Conservation (phyloP, 352 stramenopile species). For the Phytopythium kandeliae region DNA sequence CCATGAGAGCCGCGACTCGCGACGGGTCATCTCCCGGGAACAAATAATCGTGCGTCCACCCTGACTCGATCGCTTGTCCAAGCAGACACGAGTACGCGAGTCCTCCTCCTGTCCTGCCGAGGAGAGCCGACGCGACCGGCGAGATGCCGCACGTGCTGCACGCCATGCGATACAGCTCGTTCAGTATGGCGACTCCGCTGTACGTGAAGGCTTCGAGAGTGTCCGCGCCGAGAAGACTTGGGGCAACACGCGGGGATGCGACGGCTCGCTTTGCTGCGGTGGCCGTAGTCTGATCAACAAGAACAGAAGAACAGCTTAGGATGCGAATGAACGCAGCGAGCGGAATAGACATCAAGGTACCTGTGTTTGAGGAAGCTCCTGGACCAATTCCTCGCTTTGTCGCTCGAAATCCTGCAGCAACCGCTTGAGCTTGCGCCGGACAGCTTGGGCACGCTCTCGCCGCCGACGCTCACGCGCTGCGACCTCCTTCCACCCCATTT, state of each 20-base stretch:
- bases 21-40: background rate
- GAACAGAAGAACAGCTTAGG: too few relatives aligned
- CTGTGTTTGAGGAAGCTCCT: background rate
- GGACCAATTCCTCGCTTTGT: background rate
- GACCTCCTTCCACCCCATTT: background rate
- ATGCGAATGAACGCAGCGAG: too few relatives aligned
- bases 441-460: background rate
- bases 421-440: constrained; percentile 2
- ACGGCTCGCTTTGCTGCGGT: background rate
- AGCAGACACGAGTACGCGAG: constrained; percentile 4
- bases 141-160: background rate
- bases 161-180: constrained; percentile 4
- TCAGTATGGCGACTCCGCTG: background rate
- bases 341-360: too few relatives aligned
- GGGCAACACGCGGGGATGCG: background rate
- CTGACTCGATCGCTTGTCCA: background rate
- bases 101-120: background rate
- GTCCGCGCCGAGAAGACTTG: background rate
- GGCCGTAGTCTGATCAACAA: too few relatives aligned
- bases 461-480: background rate
- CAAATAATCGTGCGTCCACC: constrained; percentile 1
- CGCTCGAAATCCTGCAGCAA: background rate
- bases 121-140: too few relatives aligned
- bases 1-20: background rate
- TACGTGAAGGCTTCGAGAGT: background rate